Conservation (phyloP, 768 basidiomycete genomes). For the Lentinula sp. region DNA sequence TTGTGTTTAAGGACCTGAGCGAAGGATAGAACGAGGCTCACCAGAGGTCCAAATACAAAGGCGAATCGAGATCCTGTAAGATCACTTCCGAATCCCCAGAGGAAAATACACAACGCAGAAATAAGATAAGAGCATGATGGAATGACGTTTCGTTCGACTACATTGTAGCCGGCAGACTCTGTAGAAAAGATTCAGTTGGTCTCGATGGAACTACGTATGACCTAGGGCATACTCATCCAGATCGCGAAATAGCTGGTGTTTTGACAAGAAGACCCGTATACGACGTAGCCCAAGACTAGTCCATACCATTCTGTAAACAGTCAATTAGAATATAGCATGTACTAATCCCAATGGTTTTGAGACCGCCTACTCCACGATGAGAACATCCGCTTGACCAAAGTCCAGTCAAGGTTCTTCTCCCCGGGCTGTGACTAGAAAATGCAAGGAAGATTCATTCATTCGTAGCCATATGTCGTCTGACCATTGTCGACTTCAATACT, state of each 20-base stretch:
- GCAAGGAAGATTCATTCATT: not conserved
- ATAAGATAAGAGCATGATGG: slow-evolving; percentile 17
- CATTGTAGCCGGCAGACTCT: slow-evolving; percentile 17
- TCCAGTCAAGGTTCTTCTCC: slow-evolving; percentile 12
- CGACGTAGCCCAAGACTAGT: slow-evolving; percentile 17
- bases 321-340: not conserved
- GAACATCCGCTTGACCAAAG: slow-evolving; percentile 15
- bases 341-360: not conserved
- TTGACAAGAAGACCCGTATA: slow-evolving; percentile 18
- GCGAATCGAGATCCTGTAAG: slow-evolving; percentile 17
- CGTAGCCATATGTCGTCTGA: no score
- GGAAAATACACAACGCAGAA: slow-evolving; percentile 16
- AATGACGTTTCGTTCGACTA: slow-evolving; percentile 17
- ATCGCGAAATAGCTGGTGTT: slow-evolving; percentile 17
- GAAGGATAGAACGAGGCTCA: not conserved
- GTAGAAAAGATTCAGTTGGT: not conserved
- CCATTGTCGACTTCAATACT: not conserved
- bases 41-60: slow-evolving; percentile 18
- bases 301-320: slow-evolving; percentile 16
- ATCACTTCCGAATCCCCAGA: slow-evolving; percentile 20
- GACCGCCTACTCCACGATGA: slow-evolving; percentile 15
- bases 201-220: not conserved
- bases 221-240: slow-evolving; percentile 15
- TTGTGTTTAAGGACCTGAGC: not conserved
- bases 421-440: slow-evolving; percentile 9